Conservation (phyloP, 2,329 filamentous ascomycete genomes). For the Coniochaeta prunicola region DNA sequence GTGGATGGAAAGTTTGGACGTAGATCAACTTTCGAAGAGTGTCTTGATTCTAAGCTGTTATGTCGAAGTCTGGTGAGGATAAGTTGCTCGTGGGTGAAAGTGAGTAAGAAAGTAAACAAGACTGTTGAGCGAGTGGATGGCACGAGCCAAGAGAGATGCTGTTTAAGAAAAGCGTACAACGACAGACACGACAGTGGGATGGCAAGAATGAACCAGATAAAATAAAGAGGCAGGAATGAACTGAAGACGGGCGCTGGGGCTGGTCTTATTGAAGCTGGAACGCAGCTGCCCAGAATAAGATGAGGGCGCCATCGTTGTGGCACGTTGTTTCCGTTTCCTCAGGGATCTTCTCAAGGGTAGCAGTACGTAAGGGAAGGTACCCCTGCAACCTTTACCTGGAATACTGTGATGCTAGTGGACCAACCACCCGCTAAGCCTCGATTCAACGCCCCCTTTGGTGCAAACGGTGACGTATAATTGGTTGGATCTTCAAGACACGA, state of each 20-base stretch:
- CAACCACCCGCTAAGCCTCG: not conserved
- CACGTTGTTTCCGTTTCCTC: conserved; percentile 1
- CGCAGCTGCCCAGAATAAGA: not conserved
- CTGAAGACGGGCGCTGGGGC: not conserved
- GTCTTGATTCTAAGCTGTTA: not conserved
- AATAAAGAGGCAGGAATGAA: conserved; percentile 1
- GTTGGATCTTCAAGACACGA: not conserved
- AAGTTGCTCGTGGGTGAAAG: not conserved
- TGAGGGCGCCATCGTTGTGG: not conserved
- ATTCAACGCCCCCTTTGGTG: not conserved
- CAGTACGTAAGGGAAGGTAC: no score
- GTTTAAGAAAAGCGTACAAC: not conserved
- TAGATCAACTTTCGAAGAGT: not conserved
- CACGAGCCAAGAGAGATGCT: not conserved
- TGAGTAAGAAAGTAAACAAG: not conserved
- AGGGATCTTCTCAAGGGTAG: not conserved
- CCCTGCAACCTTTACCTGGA: no score
- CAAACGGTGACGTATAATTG: not conserved
- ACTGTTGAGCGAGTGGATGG: conserved; percentile 1
- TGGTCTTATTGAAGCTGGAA: conserved; percentile 1
- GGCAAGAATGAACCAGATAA: not conserved
- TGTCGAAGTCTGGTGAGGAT: not conserved
- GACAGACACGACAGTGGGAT: not conserved
- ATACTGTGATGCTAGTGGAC: not conserved
- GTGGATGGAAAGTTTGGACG: not conserved